Evolutionary conservation across 768 basidiomycete genomes (phyloP).

Genomic region (Collybia sordida): DNA sequence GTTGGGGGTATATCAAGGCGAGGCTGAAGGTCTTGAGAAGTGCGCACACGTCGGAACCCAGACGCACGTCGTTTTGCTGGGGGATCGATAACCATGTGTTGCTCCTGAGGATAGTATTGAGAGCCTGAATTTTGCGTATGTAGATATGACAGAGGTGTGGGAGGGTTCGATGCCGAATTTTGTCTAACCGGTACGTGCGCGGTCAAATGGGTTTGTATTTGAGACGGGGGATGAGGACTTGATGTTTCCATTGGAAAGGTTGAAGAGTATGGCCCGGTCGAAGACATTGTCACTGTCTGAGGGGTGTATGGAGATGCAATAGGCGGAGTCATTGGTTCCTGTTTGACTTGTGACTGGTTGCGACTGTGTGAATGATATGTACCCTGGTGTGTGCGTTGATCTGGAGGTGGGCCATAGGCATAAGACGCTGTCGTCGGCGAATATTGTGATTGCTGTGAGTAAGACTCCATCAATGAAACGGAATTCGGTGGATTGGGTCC

Average conservation of each 20-base stretch:
- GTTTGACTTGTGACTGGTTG: conserved; percentile 55
- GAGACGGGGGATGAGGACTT: conserved; percentile 57
- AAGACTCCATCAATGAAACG: conserved; percentile 63
- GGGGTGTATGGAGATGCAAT: conserved; percentile 56
- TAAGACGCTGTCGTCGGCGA: conserved; percentile 58
- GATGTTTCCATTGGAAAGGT: conserved; percentile 65
- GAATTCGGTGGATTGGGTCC: conserved; percentile 45
- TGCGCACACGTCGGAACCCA: conserved; percentile 80
- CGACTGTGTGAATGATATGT: conserved; percentile 59
- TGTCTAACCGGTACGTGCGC: conserved; percentile 49
- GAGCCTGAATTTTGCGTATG: conserved; percentile 50
- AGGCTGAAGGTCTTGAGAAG: conserved; percentile 76
- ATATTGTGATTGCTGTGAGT: conserved; percentile 68
- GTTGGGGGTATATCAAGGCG: conserved; percentile 59
- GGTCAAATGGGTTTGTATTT: conserved; percentile 51
- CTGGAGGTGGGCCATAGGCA: conserved; percentile 43
- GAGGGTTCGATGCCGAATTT: conserved; percentile 64
- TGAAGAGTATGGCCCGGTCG: conserved; percentile 35
- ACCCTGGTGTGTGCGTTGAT: conserved; percentile 38
- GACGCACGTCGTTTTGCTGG: conserved; percentile 65
- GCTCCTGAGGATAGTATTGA: conserved; percentile 63
- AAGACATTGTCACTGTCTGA: conserved; percentile 38
- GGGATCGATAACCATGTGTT: conserved; percentile 71
- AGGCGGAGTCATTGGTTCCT: conserved; percentile 49
- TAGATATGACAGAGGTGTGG: conserved; percentile 70